A percentile compares a stretch with the other conserved stretches of the same genome.
Evolutionary conservation across 305 asterid species (phyloP).

Genomic region (Fraxinus sp.): DNA sequence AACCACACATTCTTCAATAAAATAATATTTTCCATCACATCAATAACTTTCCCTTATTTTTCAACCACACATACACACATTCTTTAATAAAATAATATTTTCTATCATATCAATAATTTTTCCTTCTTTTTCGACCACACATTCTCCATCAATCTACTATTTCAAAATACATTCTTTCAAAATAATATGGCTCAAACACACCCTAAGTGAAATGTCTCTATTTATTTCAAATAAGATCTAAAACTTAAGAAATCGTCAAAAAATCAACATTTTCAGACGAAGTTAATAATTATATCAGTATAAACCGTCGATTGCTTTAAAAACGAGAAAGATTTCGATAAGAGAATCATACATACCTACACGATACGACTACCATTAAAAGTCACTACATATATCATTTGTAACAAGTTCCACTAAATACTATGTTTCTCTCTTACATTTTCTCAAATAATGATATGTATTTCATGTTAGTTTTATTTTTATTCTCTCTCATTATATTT

Average conservation of each 20-base stretch:
- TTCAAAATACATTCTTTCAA: too few species aligned
- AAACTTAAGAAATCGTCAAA: neutral
- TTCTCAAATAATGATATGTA: neutral
- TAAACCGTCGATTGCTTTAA: neutral
- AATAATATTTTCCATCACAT: too few species aligned
- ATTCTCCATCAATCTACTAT: too few species aligned
- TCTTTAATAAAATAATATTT: too few species aligned
- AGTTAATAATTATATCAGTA: neutral
- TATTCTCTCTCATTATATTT: too few species aligned
- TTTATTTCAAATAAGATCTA: neutral
- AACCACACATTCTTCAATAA: too few species aligned
- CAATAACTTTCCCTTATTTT: too few species aligned
- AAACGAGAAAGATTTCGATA: neutral
- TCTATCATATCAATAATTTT: too few species aligned
- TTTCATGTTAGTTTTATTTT: too few species aligned
- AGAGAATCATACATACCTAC: neutral
- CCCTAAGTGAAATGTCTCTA: neutral
- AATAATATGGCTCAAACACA: too few species aligned
- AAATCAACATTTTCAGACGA: neutral
- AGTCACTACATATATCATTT: neutral
- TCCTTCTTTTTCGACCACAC: too few species aligned
- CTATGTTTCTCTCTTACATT: neutral
- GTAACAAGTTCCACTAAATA: neutral
- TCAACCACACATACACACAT: too few species aligned
- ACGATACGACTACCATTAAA: neutral